phyloP scores from a whole-genome alignment of 225 moss, liverwort and hornwort genomes.

The Sphagnum tenellum region DNA sequence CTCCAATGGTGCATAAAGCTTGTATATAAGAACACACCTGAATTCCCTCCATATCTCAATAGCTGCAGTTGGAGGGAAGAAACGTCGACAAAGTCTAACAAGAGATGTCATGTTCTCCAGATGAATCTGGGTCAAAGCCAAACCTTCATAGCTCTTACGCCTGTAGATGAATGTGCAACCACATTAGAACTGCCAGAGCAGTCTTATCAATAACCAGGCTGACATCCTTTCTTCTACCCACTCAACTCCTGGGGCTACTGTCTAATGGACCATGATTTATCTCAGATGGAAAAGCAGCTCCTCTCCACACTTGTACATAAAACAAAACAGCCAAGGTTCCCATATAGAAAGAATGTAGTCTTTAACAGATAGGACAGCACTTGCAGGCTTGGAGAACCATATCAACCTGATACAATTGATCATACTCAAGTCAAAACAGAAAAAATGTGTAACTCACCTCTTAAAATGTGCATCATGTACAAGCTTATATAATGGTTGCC shows the following conservation, averaged over 20 bases:
- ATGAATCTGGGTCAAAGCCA: conserved; percentile 88
- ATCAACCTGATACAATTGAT: conserved; percentile 1
- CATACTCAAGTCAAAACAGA: neutral
- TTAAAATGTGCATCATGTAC: conserved; percentile 81
- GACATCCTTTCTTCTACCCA: conserved; percentile 5
- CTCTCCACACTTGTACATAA: too few species aligned
- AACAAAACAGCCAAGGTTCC: neutral
- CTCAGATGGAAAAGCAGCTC: too few species aligned
- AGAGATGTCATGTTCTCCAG: conserved; percentile 73
- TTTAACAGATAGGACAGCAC: neutral
- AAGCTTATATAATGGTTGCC: conserved; percentile 72
- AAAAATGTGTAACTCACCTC: conserved; percentile 31
- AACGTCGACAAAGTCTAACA: conserved; percentile 66
- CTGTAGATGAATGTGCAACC: conserved; percentile 25
- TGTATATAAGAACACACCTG: conserved; percentile 30
- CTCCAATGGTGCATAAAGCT: neutral
- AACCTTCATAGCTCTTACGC: conserved; percentile 83
- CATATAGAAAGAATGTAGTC: conserved; percentile 5
- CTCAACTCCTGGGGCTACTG: too few species aligned
- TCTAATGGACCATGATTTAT: too few species aligned
- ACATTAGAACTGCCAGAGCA: too few species aligned
- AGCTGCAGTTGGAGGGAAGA: conserved; percentile 69
- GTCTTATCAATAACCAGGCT: neutral
- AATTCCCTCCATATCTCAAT: conserved; percentile 88
- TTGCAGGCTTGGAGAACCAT: neutral